These are phyloP conservation scores for Ophiostoma himal-ulmi DNA, from an alignment of 2,329 filamentous ascomycete genomes.

Conservation along the genomic window DNA sequence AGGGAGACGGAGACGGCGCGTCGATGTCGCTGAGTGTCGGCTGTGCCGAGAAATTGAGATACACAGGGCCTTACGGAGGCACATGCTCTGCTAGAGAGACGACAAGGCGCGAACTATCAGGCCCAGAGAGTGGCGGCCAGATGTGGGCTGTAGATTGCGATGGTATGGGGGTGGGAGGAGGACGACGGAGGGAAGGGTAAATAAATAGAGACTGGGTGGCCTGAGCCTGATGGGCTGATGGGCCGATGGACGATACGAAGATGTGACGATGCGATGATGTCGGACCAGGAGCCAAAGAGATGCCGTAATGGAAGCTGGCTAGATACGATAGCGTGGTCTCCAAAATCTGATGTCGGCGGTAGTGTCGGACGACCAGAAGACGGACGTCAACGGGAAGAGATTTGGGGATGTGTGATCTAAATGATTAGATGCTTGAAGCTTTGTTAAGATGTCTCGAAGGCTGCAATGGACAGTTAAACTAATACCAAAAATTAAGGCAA, in stretches of 20 bases:
- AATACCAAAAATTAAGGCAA: not conserved
- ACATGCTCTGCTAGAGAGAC: constrained; percentile 10
- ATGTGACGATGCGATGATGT: constrained; percentile 1
- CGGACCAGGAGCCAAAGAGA: not conserved
- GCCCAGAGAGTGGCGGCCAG: not conserved
- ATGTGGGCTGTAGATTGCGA: not conserved
- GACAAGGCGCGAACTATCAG: not conserved
- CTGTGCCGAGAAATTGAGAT: not conserved
- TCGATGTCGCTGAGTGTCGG: not conserved
- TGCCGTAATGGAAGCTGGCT: not conserved
- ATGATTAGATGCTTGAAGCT: not conserved
- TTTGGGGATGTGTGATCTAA: not conserved
- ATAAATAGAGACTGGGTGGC: not conserved
- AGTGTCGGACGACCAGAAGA: not conserved
- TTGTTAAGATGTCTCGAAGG: not conserved
- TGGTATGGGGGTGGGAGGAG: not conserved
- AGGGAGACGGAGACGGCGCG: not conserved
- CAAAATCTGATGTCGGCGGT: not conserved
- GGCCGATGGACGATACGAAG: not conserved
- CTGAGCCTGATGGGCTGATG: not conserved
- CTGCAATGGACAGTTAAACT: not conserved
- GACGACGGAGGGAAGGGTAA: not conserved
- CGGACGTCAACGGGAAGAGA: not conserved
- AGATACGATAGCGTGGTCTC: not conserved
- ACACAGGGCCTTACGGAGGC: not conserved